Base-by-base conservation (phyloP, 2,329 filamentous ascomycete genomes). In the Hymenoscyphus repandus region DNA sequence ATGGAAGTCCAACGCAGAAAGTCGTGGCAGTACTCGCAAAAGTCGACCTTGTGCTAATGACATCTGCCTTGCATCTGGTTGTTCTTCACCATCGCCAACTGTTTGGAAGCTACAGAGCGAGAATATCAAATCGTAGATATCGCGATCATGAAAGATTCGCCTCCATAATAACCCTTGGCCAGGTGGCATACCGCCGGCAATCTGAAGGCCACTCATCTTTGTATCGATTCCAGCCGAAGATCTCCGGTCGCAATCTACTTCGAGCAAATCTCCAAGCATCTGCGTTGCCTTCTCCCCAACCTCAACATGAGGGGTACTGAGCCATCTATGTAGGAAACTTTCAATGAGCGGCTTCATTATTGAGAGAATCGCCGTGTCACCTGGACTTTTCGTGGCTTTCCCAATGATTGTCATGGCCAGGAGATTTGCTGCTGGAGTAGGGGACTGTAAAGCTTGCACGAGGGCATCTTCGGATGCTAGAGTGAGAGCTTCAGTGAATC, bases 121-220 rank as follows among this genome's bases (percentile, higher is more conserved):
- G 52, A 74, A 67, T 17, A 82, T 65, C n/a, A 75, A 64, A 3
- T 64, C 58, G 56, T 80, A 75, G 20, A 73, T 63, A 11, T 72
- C 65, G 1, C 63, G 64, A 41, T 76, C 70, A 20, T 70, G 66
- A 41, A 83, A 73, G 5, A 83, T 62, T 3, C 77, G 67, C 10
- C 70, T 65, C 80, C 80, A 84, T 42, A 84, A 64, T 1, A 71
- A 65, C 1, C 73, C 78, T 49, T 79, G 73, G 0, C 79, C 80
- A 0, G 72, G 71, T 0, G 68, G 52, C 13, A 66, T 70, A 13
- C 70, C 68, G 11, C 69, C 62, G 17, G 56, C 50, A 30, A 75
- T 60, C 34, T 72, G 67, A 27, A 65, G 63, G 22, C 68, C 68
- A 32, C 66, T 67, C 45, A 68, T 61, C 41, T 60, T 57, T 17